Percentiles rank a stretch among this genome's conserved stretches.
These are phyloP conservation scores for Berkeleyomyces basicola DNA, from an alignment of 2,329 filamentous ascomycete genomes.

Conservation along the genomic window DNA sequence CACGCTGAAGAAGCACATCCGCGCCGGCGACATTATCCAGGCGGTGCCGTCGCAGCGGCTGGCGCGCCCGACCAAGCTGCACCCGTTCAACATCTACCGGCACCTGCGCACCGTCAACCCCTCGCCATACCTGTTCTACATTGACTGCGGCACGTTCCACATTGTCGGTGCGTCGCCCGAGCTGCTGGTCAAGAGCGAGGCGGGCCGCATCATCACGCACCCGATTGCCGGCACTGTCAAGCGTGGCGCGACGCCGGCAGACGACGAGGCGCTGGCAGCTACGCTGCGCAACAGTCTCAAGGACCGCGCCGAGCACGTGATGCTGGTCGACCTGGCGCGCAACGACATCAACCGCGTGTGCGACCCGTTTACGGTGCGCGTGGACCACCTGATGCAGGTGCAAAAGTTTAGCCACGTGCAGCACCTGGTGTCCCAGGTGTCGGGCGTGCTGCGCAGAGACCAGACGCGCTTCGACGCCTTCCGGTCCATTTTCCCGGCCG, in stretches of 20 bases:
- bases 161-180: conserved; percentile 92
- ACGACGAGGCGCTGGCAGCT: conserved; percentile 64
- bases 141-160: conserved; percentile 82
- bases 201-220: conserved; percentile 79
- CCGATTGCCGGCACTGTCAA: conserved; percentile 93
- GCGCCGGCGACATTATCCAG: conserved; percentile 88
- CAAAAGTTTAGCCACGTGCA: conserved; percentile 94
- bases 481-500: conserved; percentile 89
- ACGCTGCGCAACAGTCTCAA: conserved; percentile 69
- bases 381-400: conserved; percentile 87
- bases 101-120: conserved; percentile 95
- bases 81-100: conserved; percentile 96
- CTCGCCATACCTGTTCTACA: conserved; percentile 91
- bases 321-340: conserved; percentile 88
- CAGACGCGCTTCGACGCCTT: conserved; percentile 93
- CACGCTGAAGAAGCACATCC: conserved; percentile 76
- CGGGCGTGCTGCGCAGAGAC: conserved; percentile 64
- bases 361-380: conserved; percentile 73
- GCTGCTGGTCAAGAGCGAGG: conserved; percentile 80
- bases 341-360: conserved; percentile 96
- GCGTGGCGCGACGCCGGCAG: conserved; percentile 61
- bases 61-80: conserved; percentile 71
- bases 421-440: conserved; percentile 91
- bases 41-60: conserved; percentile 91
- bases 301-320: conserved; percentile 88